Evolutionary conservation across 345 rosid genomes (phyloP).

Genomic region (Reutealis trisperma): DNA sequence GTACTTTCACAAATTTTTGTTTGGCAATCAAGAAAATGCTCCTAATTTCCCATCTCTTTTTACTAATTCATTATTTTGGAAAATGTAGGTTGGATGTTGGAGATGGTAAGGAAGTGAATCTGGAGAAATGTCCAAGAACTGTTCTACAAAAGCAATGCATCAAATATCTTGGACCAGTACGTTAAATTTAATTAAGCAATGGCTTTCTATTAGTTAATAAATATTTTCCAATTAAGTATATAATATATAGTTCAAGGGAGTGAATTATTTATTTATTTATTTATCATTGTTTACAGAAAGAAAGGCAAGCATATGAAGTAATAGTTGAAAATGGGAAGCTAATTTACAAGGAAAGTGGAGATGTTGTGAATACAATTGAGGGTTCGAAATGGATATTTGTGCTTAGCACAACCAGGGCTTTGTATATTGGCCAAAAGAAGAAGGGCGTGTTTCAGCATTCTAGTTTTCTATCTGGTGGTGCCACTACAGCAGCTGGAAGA

Average conservation of each 20-base stretch:
- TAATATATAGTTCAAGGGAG: background rate
- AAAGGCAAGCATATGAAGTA: conserved; percentile 60
- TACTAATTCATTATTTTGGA: background rate
- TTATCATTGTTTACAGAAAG: conserved; percentile 34
- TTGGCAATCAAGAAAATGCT: background rate
- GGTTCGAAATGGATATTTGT: conserved; percentile 73
- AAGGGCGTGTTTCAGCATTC: conserved; percentile 75
- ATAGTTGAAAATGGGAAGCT: conserved; percentile 54
- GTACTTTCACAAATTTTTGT: background rate
- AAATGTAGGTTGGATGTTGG: conserved; percentile 66
- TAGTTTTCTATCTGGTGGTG: conserved; percentile 68
- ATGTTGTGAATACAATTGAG: conserved; percentile 37
- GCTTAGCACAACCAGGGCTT: conserved; percentile 53
- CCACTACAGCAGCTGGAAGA: conserved; percentile 71
- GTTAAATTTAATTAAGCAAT: conserved; percentile 2
- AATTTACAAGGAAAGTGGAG: conserved; percentile 33
- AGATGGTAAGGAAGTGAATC: conserved; percentile 51
- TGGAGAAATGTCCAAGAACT: conserved; percentile 48
- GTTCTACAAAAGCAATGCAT: conserved; percentile 55
- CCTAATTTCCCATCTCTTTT: background rate
- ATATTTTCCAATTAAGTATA: background rate
- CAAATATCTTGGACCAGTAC: conserved; percentile 66
- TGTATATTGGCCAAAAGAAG: conserved; percentile 65
- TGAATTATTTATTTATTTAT: too few relatives aligned
- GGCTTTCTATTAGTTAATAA: background rate